Evolutionary conservation across 805 yeast genomes (phyloP), one percentile per base, ranked within the genome.

Genomic region (Metschnikowia picachoensis): DNA sequence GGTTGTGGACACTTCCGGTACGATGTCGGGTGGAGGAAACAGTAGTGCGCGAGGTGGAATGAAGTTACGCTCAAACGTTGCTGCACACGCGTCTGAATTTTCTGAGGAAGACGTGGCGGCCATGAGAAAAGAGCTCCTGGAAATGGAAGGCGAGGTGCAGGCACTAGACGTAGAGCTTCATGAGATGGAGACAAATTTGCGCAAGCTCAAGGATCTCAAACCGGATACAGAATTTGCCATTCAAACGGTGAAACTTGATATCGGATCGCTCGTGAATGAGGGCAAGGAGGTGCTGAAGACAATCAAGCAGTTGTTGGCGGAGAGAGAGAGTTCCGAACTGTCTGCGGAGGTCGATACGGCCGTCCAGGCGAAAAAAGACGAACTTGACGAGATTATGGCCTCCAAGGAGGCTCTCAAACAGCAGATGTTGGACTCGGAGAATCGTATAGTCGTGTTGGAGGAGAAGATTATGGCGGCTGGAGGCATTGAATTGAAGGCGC

Each of bases 21-120:
- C 97, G 1, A 83, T 95, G 83, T 82, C 95, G 39, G 99, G 99
- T 57, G 99, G 99, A 67, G 99, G 98, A 43, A 77, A 74, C 44
- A 71, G 77, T 34, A 77, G 75, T 8, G 74, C 78, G 14, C 77
- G 77, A 41, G 99, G 98, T 6, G 83, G 85, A 2, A 89, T 94
- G 96, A 80, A 75, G 47, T 66, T 76, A 35, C 60, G 70, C 0
- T 72, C 78, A 15, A 66, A 68, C 4, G 56, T 68, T 1, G 50
- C 50, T 8, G 51, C 61, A 4, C 57, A 55, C 17, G 59, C 56
- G 4, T 47, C 53, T 46, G 73, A 69, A n/a, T 62, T 76, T 12
- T 72, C 83, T 3, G 80, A 79, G 17, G 80, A 75, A 14, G 87
- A 82, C 39, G 75, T 87, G 2, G 64, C 68, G 1, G 64, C 72